Conservation (phyloP, 176 grass and related monocot genomes). For the Aegilops bicornis region DNA sequence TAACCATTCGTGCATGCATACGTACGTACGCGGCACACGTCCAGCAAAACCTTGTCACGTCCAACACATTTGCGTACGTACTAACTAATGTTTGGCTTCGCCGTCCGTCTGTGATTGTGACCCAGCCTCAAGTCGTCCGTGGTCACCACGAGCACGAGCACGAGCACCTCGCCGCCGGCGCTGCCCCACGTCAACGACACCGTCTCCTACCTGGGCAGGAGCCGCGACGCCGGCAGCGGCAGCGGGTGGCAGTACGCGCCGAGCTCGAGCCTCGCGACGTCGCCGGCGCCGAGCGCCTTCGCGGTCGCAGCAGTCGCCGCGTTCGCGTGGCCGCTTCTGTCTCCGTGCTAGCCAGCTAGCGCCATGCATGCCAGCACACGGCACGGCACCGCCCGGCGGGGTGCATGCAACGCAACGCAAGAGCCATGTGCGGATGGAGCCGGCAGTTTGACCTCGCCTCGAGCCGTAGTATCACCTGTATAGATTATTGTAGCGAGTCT, state of each 20-base stretch:
- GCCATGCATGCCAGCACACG: not conserved
- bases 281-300: not conserved
- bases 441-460: not conserved
- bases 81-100: not conserved
- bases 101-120: not conserved
- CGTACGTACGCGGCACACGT: not conserved
- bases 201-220: slow-evolving; percentile 35
- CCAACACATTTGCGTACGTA: not conserved
- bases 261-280: not conserved
- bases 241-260: not conserved
- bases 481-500: not conserved
- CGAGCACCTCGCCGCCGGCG: not conserved
- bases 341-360: not conserved
- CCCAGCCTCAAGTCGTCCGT: slow-evolving; percentile 65
- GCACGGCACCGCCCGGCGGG: not conserved
- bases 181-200: slow-evolving; percentile 58
- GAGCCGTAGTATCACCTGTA: not conserved
- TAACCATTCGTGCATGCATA: not conserved
- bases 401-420: not conserved
- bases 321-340: slow-evolving; percentile 1
- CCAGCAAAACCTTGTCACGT: not conserved
- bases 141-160: slow-evolving; percentile 8
- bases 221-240: not conserved
- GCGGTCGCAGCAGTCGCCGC: not conserved
- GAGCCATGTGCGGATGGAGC: not conserved